Evolutionary conservation across 371 early-diverging fungal genomes (phyloP).

Genomic region (Circinella umbellata): DNA sequence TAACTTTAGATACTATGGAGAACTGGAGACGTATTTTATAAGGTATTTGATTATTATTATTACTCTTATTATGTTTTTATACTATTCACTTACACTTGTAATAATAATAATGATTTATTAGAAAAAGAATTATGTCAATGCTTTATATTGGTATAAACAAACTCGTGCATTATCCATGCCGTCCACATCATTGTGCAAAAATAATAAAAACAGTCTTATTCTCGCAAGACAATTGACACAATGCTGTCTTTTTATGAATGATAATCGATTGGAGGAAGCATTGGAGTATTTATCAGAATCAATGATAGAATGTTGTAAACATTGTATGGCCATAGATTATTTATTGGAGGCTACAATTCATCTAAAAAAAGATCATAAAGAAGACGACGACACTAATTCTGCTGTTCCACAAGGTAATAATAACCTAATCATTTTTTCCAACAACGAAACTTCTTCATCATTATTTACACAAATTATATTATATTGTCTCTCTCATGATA

Average conservation of each 20-base stretch:
- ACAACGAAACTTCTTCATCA: too few relatives aligned
- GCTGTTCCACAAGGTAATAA: background rate
- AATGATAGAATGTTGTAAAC: conserved; percentile 4
- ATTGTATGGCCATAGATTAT: conserved; percentile 7
- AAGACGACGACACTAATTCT: background rate
- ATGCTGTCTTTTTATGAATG: conserved; percentile 1
- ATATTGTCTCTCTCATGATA: too few relatives aligned
- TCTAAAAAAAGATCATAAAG: background rate
- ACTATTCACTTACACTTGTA: too few relatives aligned
- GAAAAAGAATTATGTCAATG: background rate
- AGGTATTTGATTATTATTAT: conserved; percentile 1
- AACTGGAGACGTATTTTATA: background rate
- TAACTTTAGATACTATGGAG: conserved; percentile 7
- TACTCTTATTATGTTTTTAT: too few relatives aligned
- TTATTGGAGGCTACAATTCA: background rate
- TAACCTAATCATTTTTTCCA: too few relatives aligned
- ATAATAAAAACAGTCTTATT: conserved; percentile 1
- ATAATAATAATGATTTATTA: too few relatives aligned
- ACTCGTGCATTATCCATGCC: conserved; percentile 7
- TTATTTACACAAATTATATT: too few relatives aligned
- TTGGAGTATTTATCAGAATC: conserved; percentile 3
- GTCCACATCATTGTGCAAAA: conserved; percentile 3
- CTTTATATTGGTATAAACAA: conserved; percentile 6
- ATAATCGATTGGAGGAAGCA: background rate
- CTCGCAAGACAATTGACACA: conserved; percentile 10